Conservation (phyloP, 257 asterid species). For the Scutellaria galericulata region DNA sequence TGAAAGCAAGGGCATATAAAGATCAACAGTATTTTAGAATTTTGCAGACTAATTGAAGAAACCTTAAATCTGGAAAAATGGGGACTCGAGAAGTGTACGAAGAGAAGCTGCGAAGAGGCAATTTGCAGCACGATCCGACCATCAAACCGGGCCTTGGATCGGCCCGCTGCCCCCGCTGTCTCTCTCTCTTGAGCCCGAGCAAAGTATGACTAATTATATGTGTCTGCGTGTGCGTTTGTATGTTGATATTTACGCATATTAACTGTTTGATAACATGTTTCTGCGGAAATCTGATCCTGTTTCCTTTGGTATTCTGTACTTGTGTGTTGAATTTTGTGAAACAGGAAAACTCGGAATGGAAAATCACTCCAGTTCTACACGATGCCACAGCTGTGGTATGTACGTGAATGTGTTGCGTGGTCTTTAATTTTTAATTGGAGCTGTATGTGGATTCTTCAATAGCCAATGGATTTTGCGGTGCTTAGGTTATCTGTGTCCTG, state of each 20-base stretch:
- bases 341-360: slow-evolving; percentile 67
- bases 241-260: neutral
- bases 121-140: slow-evolving; percentile 70
- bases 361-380: slow-evolving; percentile 64
- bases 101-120: slow-evolving; percentile 66
- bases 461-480: neutral
- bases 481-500: neutral
- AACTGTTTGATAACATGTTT: slow-evolving; percentile 33
- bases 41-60: neutral
- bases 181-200: slow-evolving; percentile 58
- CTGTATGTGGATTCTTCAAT: neutral
- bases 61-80: slow-evolving; percentile 42
- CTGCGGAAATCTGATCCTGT: neutral
- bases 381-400: slow-evolving; percentile 78
- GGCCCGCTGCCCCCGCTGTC: slow-evolving; percentile 80
- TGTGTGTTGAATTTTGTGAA: neutral
- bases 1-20: neutral
- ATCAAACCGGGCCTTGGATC: slow-evolving; percentile 78
- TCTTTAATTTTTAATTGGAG: neutral
- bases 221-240: neutral
- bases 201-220: slow-evolving; percentile 32
- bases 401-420: neutral
- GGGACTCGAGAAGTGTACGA: slow-evolving; percentile 86
- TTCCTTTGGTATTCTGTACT: neutral
- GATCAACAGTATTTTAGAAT: too few species aligned